Evolutionary conservation across 495 filamentous ascomycete genomes (phyloP), one percentile per base, ranked within the genome.

Genomic region (Tuber magnatum): DNA sequence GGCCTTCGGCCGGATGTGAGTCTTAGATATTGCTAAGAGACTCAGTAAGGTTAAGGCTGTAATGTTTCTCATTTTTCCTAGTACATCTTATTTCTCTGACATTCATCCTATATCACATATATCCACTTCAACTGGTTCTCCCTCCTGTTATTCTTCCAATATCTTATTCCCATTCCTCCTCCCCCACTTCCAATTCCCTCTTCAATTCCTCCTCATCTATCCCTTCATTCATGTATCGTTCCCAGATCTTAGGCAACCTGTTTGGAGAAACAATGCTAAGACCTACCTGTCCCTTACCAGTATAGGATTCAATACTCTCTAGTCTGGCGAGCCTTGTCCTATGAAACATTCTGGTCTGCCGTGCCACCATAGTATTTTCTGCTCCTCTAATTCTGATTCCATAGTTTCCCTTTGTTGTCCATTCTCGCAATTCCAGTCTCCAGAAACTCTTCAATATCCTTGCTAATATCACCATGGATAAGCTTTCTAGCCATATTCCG

Each of bases 201-300:
- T 56, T 24, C 1, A 56, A 28, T 8, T 7, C 6, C 3, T 51
- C 22, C 7, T 44, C 70, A 71, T 71, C 10, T 22, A 44, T 3
- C 16, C 14, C 12, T 40, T 71, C 3, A n/a, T 14, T 28, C 71
- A 73, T 51, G 32, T 75, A 75, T 42, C 46, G 38, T 2, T 71
- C 16, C 74, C 70, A 73, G 18, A 76, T 48, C 22, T 35, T 46
- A 0, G 14, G 28, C 3, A 76, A 24, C 35, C 42, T 42, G 41
- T 22, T 28, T n/a, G 71, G 74, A 71, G 74, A 56, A 24, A 73
- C 74, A 41, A 76, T 75, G 24, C 71, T 69, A 4, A 48, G n/a
- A 24, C 70, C 74, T n/a, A 24, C 46, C 43, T 76, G 56, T 20
- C 56, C 32, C 4, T 38, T 72, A 14, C 38, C 3, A 2, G 16